Evolutionary conservation across 2,329 filamentous ascomycete genomes (phyloP).

Genomic region (Rhynchosporium secalis): DNA sequence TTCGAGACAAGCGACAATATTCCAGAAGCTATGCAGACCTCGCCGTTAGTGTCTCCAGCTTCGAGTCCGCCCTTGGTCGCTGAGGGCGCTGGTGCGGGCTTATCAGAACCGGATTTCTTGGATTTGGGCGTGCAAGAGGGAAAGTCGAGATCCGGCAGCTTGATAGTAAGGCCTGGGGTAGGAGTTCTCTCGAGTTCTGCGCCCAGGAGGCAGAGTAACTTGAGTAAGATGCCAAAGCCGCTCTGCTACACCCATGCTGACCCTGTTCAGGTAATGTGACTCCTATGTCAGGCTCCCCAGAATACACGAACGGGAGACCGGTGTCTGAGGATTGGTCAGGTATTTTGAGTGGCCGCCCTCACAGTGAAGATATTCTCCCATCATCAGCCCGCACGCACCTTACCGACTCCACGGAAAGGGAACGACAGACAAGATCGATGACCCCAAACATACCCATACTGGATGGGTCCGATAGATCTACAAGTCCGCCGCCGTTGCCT

Average conservation of each 20-base stretch:
- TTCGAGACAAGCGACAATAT: conserved; percentile 93
- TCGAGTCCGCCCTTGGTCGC: conserved; percentile 71
- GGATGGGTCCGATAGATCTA: conserved; percentile 56
- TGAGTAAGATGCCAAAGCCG: conserved; percentile 32
- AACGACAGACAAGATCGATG: conserved; percentile 43
- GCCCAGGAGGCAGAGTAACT: conserved; percentile 37
- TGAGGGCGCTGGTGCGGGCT: conserved; percentile 45
- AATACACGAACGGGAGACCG: conserved; percentile 48
- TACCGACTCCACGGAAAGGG: conserved; percentile 37
- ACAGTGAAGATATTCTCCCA: conserved; percentile 57
- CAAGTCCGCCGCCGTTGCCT: conserved; percentile 74
- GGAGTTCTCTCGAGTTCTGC: conserved; percentile 44
- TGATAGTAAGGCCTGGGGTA: conserved; percentile 46
- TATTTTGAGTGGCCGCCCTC: conserved; percentile 43
- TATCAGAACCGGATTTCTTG: conserved; percentile 70
- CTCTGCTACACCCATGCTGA: conserved; percentile 23
- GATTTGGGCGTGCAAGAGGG: conserved; percentile 51
- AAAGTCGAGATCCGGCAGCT: conserved; percentile 46
- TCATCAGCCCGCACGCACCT: conserved; percentile 45
- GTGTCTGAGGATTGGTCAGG: conserved; percentile 53
- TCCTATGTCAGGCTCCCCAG: conserved; percentile 55
- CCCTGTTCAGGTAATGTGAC: conserved; percentile 43
- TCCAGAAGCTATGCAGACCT: conserved; percentile 91
- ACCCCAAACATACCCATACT: conserved; percentile 41
- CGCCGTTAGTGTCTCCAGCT: conserved; percentile 87